phyloP scores from a whole-genome alignment of 352 stramenopile genomes.

The Plasmopara viticola region DNA sequence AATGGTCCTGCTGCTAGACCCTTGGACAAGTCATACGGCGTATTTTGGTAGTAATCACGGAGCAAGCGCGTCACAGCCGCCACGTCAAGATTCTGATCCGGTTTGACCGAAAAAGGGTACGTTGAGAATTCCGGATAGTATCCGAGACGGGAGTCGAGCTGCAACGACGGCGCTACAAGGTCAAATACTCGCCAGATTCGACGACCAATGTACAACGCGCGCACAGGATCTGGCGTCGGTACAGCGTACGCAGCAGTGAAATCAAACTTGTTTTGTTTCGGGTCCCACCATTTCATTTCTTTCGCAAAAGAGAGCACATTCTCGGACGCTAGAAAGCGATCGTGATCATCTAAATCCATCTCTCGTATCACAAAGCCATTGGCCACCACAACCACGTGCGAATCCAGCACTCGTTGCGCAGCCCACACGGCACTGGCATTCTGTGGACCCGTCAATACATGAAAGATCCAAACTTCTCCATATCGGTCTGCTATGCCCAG shows the following conservation, averaged over 20 bases:
- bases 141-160: conserved; percentile 58
- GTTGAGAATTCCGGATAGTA: conserved; percentile 57
- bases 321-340: conserved; percentile 84
- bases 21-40: conserved; percentile 81
- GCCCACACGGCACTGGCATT: conserved; percentile 91
- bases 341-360: conserved; percentile 71
- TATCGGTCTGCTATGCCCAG: conserved; percentile 84
- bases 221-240: conserved; percentile 40
- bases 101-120: conserved; percentile 87
- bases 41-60: conserved; percentile 89
- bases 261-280: conserved; percentile 43
- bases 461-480: conserved; percentile 92
- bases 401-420: conserved; percentile 88
- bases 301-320: conserved; percentile 86
- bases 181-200: conserved; percentile 89
- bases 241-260: conserved; percentile 66
- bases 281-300: conserved; percentile 83
- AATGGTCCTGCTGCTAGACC: conserved; percentile 85
- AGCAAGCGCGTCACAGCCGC: conserved; percentile 73
- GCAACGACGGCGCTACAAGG: conserved; percentile 70
- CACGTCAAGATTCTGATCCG: conserved; percentile 53
- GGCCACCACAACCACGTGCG: conserved; percentile 85
- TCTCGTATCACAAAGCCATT: conserved; percentile 93
- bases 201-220: conserved; percentile 66
- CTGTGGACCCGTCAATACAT: conserved; percentile 88